phyloP scores from a whole-genome alignment of 2,329 filamentous ascomycete genomes.

The Penicillium sp. region DNA sequence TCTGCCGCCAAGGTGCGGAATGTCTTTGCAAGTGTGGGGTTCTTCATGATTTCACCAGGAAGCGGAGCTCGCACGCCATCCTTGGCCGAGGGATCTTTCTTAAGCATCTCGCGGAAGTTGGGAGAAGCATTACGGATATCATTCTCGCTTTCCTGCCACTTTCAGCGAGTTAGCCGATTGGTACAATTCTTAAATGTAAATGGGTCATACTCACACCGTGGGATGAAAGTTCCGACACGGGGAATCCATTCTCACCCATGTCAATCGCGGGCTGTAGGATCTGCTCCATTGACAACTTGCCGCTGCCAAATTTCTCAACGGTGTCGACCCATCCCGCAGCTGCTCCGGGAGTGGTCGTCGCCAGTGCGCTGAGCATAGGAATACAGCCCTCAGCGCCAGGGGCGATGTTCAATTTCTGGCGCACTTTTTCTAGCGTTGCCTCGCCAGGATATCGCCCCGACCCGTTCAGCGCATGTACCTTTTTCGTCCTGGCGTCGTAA shows the following conservation, averaged over 20 bases:
- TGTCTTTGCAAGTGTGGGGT: conserved; percentile 76
- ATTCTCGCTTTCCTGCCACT: conserved; percentile 73
- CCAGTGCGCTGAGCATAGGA: conserved; percentile 73
- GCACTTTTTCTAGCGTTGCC: conserved; percentile 68
- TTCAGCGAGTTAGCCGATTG: conserved; percentile 7
- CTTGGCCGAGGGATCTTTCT: conserved; percentile 66
- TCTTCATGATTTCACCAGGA: conserved; percentile 86
- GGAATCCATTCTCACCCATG: conserved; percentile 84
- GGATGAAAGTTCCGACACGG: conserved; percentile 78
- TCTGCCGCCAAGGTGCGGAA: conserved; percentile 76
- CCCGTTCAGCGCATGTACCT: conserved; percentile 85
- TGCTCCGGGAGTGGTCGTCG: conserved; percentile 86
- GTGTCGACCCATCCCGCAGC: conserved; percentile 93
- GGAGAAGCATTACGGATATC: conserved; percentile 72
- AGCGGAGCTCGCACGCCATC: conserved; percentile 73
- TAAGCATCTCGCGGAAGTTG: conserved; percentile 85
- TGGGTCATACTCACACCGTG: conserved; percentile 59
- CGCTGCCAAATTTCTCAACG: conserved; percentile 84
- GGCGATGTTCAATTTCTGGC: conserved; percentile 67
- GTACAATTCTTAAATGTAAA: neutral
- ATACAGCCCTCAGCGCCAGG: conserved; percentile 62
- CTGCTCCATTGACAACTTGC: conserved; percentile 73
- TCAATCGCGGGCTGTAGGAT: conserved; percentile 81
- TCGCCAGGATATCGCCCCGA: conserved; percentile 79
- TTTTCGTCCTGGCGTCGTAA: conserved; percentile 80